Conservation (phyloP, 2,329 filamentous ascomycete species). For the Periconia macrospinosa region DNA sequence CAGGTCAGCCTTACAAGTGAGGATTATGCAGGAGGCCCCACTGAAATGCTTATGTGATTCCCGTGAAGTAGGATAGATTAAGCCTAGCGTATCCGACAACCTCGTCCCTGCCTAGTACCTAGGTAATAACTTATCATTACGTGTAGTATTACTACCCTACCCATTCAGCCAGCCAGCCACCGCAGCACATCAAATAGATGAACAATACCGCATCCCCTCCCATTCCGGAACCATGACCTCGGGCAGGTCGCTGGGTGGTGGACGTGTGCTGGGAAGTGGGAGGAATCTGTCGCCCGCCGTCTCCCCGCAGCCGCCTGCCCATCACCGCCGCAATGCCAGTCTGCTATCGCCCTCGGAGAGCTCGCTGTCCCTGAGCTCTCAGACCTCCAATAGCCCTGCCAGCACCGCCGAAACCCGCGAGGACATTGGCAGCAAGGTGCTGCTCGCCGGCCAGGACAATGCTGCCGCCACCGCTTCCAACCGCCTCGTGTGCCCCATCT, state of each 20-base stretch:
- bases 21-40: no score
- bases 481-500: slow-evolving; percentile 91
- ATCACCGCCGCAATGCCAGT: slow-evolving; percentile 45
- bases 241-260: slow-evolving; percentile 77
- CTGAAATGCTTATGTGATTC: no score
- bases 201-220: slow-evolving; percentile 18
- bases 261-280: slow-evolving; percentile 85
- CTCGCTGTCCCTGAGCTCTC: slow-evolving; percentile 76
- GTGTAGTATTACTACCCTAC: slow-evolving; percentile 3
- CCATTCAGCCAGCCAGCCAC: background rate
- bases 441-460: slow-evolving; percentile 63
- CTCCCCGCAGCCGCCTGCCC: slow-evolving; percentile 36
- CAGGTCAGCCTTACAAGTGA: no score
- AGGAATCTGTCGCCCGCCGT: slow-evolving; percentile 73
- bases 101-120: background rate
- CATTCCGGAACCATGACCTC: slow-evolving; percentile 36
- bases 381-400: slow-evolving; percentile 70
- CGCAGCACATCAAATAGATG: slow-evolving; percentile 17
- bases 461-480: slow-evolving; percentile 62
- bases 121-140: background rate
- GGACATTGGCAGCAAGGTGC: slow-evolving; percentile 81
- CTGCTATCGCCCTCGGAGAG: slow-evolving; percentile 68
- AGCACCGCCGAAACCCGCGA: slow-evolving; percentile 68
- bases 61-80: no score
- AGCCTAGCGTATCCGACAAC: no score